Evolutionary conservation across 768 basidiomycete genomes (phyloP), one percentile per base, ranked within the genome.

Genomic region (Lactifluus rugatus): DNA sequence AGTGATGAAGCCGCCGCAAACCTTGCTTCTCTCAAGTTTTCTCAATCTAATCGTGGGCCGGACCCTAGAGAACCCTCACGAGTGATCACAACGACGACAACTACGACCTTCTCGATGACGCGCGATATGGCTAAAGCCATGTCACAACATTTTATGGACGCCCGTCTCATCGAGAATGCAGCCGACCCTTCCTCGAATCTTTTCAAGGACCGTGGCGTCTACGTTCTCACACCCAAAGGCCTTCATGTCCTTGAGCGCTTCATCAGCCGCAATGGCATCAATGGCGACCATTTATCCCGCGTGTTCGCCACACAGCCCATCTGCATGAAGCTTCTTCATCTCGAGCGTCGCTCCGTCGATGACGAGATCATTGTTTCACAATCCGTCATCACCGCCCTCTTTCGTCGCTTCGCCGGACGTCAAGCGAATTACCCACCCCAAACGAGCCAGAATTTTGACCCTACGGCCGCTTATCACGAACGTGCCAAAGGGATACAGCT

Each of bases 121-220:
- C 87, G 96, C 66, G 96, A 99, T 46, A 98, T 99, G 90, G 96
- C 96, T 62, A 98, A 97, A 75, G 93, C 92, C 34, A 98, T 99
- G 87, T 90, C 92, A 75, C 96, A 99, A 73, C 93, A 98, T 70
- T 98, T 98, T 70, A 96, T 99, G 92, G 96, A 98, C 65, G 93
- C 96, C 57, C 90, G 93, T 63, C 79, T 98, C 62, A 93, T 98
- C 64, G 94, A 97, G 74, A 97, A 97, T 70, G 95, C 93, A 16
- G 83, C 90, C 17, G 96, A 99, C 73, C 87, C 87, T 34, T 78
- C 80, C 23, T 87, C 88, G 16, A 85, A 87, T 65, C 79, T 89
- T 41, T 99, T 99, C 85, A 97, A 97, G 75, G 96, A 99, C 66
- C 87, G 96, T 53, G 95, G 95, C 60, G 87, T 97, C 58, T 99